phyloP scores from a whole-genome alignment of 257 asterid species.

The Galeopsis tetrahit region DNA sequence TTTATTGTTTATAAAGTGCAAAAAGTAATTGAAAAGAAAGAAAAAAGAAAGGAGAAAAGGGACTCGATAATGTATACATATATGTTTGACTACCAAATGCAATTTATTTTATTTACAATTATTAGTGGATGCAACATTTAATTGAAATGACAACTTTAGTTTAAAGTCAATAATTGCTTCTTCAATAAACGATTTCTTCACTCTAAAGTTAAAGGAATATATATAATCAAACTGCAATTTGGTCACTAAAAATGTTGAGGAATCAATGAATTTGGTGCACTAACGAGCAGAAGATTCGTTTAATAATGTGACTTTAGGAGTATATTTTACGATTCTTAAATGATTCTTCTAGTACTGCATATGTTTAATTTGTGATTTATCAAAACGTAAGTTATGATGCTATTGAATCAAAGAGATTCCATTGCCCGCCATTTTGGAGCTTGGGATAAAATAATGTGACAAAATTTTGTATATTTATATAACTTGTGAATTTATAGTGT shows the following conservation, averaged over 20 bases:
- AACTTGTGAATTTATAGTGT: too few relatives aligned
- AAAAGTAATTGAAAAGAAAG: not conserved
- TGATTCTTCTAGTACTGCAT: constrained; percentile 2
- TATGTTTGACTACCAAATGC: constrained; percentile 28
- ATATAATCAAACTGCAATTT: not conserved
- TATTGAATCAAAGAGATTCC: too few relatives aligned
- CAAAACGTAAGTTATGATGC: too few relatives aligned
- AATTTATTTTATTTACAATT: constrained; percentile 15
- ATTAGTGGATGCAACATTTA: constrained; percentile 28
- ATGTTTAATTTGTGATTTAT: too few relatives aligned
- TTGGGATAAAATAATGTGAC: too few relatives aligned
- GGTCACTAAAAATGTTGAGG: not conserved
- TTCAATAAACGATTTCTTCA: constrained; percentile 22
- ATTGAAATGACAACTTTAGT: constrained; percentile 24
- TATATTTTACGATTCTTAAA: not conserved
- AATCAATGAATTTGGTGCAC: constrained; percentile 21
- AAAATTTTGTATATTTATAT: too few relatives aligned
- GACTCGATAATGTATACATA: constrained; percentile 21
- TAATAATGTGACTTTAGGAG: not conserved
- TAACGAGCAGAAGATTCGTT: constrained; percentile 18
- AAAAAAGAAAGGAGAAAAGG: not conserved
- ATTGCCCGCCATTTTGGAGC: too few relatives aligned
- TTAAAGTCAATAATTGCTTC: constrained; percentile 33
- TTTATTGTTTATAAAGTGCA: constrained; percentile 16
- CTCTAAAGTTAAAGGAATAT: constrained; percentile 16